phyloP scores from a whole-genome alignment of 768 basidiomycete species.

The Termitomyces sp. region DNA sequence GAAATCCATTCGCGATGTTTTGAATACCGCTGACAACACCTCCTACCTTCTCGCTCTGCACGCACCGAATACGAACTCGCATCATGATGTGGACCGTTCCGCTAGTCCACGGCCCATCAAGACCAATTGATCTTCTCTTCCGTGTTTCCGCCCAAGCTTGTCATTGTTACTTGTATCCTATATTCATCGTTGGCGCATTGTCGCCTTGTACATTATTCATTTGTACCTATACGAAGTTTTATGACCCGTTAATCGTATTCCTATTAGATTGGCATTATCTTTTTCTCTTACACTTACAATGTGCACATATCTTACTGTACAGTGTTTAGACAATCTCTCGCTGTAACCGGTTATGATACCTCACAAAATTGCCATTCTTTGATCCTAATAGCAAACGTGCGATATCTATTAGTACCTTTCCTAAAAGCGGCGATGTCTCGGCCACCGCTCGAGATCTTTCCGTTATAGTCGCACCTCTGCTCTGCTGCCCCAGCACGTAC shows the following conservation, averaged over 20 bases:
- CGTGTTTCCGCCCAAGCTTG: conserved; percentile 7
- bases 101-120: conserved; percentile 33
- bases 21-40: conserved; percentile 67
- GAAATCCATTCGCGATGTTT: conserved; percentile 64
- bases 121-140: conserved; percentile 28
- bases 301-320: background rate
- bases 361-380: background rate
- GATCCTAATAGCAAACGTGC: conserved; percentile 27
- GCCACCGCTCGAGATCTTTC: background rate
- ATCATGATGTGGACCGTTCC: conserved; percentile 28
- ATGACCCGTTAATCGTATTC: conserved; percentile 10
- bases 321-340: background rate
- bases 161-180: conserved; percentile 11
- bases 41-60: conserved; percentile 66
- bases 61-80: conserved; percentile 24
- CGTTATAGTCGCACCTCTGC: background rate
- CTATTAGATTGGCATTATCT: background rate
- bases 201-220: conserved; percentile 14
- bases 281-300: background rate
- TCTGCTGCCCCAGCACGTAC: background rate
- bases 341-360: conserved; percentile 1
- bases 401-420: conserved; percentile 6
- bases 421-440: conserved; percentile 10
- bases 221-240: conserved; percentile 14
- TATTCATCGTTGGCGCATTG: conserved; percentile 10